These are phyloP conservation scores for Meyerozyma athensensis DNA, from an alignment of 1,139 yeast genomes.

Conservation along the genomic window DNA sequence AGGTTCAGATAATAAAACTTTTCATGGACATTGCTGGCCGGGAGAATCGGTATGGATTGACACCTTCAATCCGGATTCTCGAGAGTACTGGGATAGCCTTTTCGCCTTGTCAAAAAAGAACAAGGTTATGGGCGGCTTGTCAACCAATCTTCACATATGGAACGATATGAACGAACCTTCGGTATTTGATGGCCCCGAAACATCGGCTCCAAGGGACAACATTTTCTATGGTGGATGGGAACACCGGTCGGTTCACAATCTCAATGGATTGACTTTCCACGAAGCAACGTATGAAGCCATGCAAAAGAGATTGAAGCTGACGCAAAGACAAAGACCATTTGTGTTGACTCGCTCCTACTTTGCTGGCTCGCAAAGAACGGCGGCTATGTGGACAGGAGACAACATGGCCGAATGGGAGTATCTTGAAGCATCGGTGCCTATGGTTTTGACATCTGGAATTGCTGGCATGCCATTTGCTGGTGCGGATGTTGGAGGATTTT, in stretches of 20 bases:
- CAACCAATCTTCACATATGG: constrained; percentile 76
- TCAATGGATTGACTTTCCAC: constrained; percentile 76
- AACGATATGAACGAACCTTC: constrained; percentile 99
- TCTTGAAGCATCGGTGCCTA: constrained; percentile 74
- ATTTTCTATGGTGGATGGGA: constrained; percentile 80
- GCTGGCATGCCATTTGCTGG: constrained; percentile 93
- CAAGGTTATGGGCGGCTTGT: constrained; percentile 42
- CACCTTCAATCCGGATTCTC: constrained; percentile 62
- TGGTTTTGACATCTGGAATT: constrained; percentile 75
- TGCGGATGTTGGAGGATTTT: constrained; percentile 96
- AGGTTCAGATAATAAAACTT: constrained; percentile 40
- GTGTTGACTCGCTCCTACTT: constrained; percentile 82
- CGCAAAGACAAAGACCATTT: constrained; percentile 68
- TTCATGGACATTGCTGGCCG: constrained; percentile 95
- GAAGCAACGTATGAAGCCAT: constrained; percentile 74
- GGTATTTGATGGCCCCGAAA: constrained; percentile 91
- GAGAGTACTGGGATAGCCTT: constrained; percentile 51
- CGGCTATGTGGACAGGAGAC: constrained; percentile 98
- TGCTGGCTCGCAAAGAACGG: constrained; percentile 87
- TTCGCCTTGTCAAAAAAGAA: constrained; percentile 20
- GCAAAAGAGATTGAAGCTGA: constrained; percentile 40
- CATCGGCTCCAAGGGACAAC: constrained; percentile 77
- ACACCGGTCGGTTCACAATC: constrained; percentile 85
- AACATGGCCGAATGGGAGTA: constrained; percentile 92
- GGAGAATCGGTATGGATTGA: constrained; percentile 96